phyloP scores from a whole-genome alignment of 257 asterid genomes.

The Solanum virginianum region DNA sequence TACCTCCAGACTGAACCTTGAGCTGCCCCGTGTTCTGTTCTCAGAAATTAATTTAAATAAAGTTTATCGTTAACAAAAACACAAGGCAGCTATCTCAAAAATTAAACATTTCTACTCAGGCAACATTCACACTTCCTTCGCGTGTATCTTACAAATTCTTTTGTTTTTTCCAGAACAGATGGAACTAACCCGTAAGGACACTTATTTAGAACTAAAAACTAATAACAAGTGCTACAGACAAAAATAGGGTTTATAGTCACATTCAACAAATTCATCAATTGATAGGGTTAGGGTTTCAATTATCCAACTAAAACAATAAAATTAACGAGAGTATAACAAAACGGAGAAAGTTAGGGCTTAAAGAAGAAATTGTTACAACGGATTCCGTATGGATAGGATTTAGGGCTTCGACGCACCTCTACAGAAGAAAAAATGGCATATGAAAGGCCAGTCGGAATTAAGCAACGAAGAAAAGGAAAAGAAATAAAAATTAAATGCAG shows the following conservation, averaged over 20 bases:
- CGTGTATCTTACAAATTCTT: background rate
- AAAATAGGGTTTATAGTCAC: background rate
- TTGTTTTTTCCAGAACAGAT: background rate
- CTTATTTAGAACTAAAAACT: background rate
- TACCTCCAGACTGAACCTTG: slow-evolving; percentile 71
- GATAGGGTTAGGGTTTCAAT: background rate
- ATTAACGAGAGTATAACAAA: background rate
- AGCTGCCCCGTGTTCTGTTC: slow-evolving; percentile 82
- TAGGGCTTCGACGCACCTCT: background rate
- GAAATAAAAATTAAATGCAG: background rate
- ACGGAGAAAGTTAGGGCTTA: background rate
- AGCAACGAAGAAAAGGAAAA: background rate
- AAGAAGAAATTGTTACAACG: background rate
- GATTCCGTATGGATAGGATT: background rate
- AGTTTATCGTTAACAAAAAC: background rate
- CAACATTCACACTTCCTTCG: background rate
- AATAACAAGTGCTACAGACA: background rate
- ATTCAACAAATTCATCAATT: background rate
- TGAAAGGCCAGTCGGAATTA: background rate
- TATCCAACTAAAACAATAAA: background rate
- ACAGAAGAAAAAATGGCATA: background rate
- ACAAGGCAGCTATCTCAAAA: background rate
- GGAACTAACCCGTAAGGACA: background rate
- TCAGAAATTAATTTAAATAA: background rate
- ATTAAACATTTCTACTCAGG: background rate